phyloP scores from a whole-genome alignment of 805 yeast genomes.

The Monosporozyma solicola region DNA sequence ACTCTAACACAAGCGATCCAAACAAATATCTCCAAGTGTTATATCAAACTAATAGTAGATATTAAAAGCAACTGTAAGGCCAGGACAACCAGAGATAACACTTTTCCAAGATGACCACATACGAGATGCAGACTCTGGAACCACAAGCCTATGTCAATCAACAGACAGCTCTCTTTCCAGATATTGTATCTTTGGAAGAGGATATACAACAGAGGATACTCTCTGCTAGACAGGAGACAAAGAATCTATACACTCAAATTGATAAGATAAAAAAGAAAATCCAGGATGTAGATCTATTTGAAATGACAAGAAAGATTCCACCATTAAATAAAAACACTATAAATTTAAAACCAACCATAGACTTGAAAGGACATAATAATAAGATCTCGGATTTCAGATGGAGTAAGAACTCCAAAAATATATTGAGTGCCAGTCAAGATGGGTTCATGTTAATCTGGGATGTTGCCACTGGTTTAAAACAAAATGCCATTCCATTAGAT shows the following conservation, averaged over 20 bases:
- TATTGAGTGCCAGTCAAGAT: conserved; percentile 76
- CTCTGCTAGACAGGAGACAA: conserved; percentile 38
- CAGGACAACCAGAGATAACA: background rate
- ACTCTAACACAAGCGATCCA: background rate
- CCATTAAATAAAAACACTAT: conserved; percentile 15
- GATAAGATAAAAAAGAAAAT: conserved; percentile 35
- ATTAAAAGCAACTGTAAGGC: background rate
- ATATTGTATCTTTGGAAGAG: conserved; percentile 12
- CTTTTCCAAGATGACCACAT: background rate
- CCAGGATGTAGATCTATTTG: conserved; percentile 38
- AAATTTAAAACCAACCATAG: conserved; percentile 32
- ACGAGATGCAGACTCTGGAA: background rate
- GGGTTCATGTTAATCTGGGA: conserved; percentile 85
- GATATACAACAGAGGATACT: conserved; percentile 24
- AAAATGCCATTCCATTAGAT: conserved; percentile 60
- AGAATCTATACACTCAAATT: conserved; percentile 41
- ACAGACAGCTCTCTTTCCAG: conserved; percentile 4
- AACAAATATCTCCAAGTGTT: background rate
- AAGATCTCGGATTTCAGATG: conserved; percentile 64
- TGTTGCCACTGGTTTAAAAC: conserved; percentile 58
- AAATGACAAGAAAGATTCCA: conserved; percentile 28
- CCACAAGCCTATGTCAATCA: background rate
- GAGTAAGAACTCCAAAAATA: conserved; percentile 49
- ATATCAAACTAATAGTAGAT: background rate
- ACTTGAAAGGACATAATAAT: conserved; percentile 51